phyloP scores from a whole-genome alignment of 2,329 filamentous ascomycete genomes.

The Exophiala xenobiotica region DNA sequence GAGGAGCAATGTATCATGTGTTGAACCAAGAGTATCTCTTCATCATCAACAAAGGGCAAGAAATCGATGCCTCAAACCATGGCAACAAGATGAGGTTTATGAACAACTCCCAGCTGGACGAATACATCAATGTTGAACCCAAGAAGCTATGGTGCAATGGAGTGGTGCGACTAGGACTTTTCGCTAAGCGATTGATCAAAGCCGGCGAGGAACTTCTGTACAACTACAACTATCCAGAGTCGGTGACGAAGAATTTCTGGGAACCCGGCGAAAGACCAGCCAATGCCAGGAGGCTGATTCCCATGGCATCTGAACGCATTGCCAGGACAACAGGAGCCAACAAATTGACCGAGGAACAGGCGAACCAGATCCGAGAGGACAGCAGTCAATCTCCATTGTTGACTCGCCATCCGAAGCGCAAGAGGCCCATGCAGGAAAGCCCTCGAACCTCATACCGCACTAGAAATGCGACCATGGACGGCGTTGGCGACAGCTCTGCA shows the following conservation, averaged over 20 bases:
- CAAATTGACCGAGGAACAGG: slow-evolving; percentile 10
- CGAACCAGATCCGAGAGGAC: background rate
- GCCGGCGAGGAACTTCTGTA: slow-evolving; percentile 78
- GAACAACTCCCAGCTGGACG: slow-evolving; percentile 65
- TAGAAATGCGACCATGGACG: background rate
- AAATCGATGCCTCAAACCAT: slow-evolving; percentile 70
- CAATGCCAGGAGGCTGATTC: slow-evolving; percentile 13
- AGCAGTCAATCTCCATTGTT: slow-evolving; percentile 11
- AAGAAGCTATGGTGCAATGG: slow-evolving; percentile 71
- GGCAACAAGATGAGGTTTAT: slow-evolving; percentile 83
- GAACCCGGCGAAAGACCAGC: slow-evolving; percentile 27
- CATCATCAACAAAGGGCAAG: slow-evolving; percentile 51
- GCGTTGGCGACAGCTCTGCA: background rate
- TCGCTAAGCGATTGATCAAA: slow-evolving; percentile 64
- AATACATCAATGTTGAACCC: slow-evolving; percentile 61
- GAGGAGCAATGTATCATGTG: slow-evolving; percentile 54
- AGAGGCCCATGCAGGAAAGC: slow-evolving; percentile 8
- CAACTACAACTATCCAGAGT: slow-evolving; percentile 64
- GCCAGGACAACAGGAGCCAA: slow-evolving; percentile 13
- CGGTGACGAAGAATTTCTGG: slow-evolving; percentile 29
- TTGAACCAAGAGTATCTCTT: slow-evolving; percentile 51
- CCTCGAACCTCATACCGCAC: background rate
- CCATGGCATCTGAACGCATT: slow-evolving; percentile 11
- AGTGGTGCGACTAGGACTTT: slow-evolving; percentile 73
- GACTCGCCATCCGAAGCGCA: slow-evolving; percentile 13